These are phyloP conservation scores for Cercospora beticola DNA, from an alignment of 2,329 filamentous ascomycete genomes.

Conservation along the genomic window DNA sequence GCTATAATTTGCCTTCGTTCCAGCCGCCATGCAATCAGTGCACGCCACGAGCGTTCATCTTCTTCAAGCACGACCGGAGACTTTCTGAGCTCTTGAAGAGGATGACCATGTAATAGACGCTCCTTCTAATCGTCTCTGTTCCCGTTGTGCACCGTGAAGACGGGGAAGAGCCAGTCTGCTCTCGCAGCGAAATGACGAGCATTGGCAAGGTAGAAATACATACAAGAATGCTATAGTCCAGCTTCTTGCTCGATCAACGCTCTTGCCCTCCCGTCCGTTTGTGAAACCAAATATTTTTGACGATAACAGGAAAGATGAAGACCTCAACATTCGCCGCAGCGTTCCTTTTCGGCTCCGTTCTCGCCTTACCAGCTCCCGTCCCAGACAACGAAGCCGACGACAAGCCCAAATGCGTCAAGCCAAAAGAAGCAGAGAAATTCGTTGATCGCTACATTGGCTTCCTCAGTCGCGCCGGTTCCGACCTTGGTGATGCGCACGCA, in stretches of 20 bases:
- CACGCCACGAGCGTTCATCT: neutral
- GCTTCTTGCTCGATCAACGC: neutral
- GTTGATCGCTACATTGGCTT: slow-evolving; percentile 10
- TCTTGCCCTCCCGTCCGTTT: too few relatives aligned
- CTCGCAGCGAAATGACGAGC: neutral
- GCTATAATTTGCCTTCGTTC: neutral
- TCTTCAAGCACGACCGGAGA: neutral
- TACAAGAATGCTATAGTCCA: neutral
- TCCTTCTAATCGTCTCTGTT: neutral
- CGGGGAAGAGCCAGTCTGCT: neutral
- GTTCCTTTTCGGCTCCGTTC: neutral
- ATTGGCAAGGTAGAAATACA: neutral
- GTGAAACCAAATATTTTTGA: too few relatives aligned
- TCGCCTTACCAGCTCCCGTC: neutral
- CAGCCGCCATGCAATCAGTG: neutral
- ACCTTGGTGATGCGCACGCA: slow-evolving; percentile 11
- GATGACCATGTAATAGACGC: neutral
- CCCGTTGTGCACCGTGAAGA: neutral
- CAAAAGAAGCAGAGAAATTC: slow-evolving; percentile 6
- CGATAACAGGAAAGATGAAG: slow-evolving; percentile 3
- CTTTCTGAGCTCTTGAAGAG: neutral
- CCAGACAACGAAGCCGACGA: neutral
- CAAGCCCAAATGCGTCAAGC: slow-evolving; percentile 8
- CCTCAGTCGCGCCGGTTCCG: neutral
- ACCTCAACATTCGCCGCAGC: neutral